These are phyloP conservation scores for Trichoderma atrobrunneum DNA, from an alignment of 2,329 filamentous ascomycete species.

Conservation along the genomic window DNA sequence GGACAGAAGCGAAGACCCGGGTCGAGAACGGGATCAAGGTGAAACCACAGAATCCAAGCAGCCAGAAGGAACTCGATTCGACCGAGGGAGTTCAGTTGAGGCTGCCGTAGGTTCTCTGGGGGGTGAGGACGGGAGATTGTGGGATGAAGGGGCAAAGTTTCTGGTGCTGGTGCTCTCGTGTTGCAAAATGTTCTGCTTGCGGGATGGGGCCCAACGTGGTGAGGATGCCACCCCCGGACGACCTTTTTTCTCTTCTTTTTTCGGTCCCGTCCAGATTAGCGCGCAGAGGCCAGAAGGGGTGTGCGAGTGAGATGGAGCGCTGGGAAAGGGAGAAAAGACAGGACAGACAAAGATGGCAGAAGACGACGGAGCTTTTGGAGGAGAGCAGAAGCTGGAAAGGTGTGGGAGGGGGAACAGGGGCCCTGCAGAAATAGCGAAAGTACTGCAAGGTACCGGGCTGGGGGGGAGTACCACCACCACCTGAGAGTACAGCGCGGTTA, in stretches of 20 bases:
- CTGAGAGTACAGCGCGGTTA: neutral
- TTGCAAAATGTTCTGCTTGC: constrained; percentile 4
- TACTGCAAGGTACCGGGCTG: constrained; percentile 13
- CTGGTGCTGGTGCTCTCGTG: constrained; percentile 3
- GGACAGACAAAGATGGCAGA: neutral
- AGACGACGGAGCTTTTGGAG: neutral
- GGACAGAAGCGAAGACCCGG: neutral
- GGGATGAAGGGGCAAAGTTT: constrained; percentile 7
- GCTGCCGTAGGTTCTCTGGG: neutral
- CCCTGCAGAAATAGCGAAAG: neutral
- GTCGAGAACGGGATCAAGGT: neutral
- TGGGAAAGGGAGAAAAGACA: neutral
- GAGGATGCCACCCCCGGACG: constrained; percentile 10
- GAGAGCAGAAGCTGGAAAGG: constrained; percentile 8
- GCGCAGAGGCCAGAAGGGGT: constrained; percentile 10
- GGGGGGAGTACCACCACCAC: neutral
- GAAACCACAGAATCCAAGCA: constrained; percentile 2
- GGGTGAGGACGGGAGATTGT: neutral
- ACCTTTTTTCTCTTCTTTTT: neutral
- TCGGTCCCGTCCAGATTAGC: constrained; percentile 12
- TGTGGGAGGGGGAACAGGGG: constrained; percentile 11
- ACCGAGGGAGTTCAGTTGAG: neutral
- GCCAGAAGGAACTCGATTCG: neutral
- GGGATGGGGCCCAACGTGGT: neutral
- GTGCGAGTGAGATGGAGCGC: constrained; percentile 1